These are phyloP conservation scores for Schizopora paradoxa DNA, from an alignment of 1,284 basidiomycete genomes.

Conservation along the genomic window DNA sequence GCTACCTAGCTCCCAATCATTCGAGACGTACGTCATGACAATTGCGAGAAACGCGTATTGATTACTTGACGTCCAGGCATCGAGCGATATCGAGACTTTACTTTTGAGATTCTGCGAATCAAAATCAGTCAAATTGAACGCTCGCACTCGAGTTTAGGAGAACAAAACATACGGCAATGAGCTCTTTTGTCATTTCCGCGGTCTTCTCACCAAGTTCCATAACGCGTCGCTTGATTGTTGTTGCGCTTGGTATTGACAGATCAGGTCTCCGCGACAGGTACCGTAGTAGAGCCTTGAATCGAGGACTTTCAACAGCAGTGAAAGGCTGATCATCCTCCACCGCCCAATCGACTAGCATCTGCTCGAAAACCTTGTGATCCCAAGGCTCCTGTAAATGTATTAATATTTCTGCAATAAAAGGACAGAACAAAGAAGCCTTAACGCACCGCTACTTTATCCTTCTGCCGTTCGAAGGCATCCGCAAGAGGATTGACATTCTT, in stretches of 20 bases:
- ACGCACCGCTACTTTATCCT: neutral
- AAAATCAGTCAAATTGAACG: neutral
- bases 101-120: slow-evolving; percentile 20
- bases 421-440: neutral
- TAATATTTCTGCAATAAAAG: neutral
- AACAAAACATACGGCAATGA: neutral
- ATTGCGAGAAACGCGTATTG: slow-evolving; percentile 30
- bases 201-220: slow-evolving; percentile 17
- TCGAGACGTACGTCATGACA: slow-evolving; percentile 28
- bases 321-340: slow-evolving; percentile 31
- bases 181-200: neutral
- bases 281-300: slow-evolving; percentile 23
- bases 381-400: slow-evolving; percentile 10
- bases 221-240: slow-evolving; percentile 7
- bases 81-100: slow-evolving; percentile 28
- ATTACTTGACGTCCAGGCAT: slow-evolving; percentile 30
- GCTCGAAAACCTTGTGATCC: slow-evolving; percentile 24
- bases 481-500: neutral
- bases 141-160: too few species aligned
- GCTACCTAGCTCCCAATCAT: slow-evolving; percentile 24
- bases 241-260: slow-evolving; percentile 9
- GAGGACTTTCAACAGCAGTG: slow-evolving; percentile 27
- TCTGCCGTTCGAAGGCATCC: neutral
- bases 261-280: slow-evolving; percentile 18
- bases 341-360: slow-evolving; percentile 26